A percentile compares a stretch with the other conserved stretches of the same genome.
phyloP scores from a whole-genome alignment of 345 rosid species.

The Salix purpurea region DNA sequence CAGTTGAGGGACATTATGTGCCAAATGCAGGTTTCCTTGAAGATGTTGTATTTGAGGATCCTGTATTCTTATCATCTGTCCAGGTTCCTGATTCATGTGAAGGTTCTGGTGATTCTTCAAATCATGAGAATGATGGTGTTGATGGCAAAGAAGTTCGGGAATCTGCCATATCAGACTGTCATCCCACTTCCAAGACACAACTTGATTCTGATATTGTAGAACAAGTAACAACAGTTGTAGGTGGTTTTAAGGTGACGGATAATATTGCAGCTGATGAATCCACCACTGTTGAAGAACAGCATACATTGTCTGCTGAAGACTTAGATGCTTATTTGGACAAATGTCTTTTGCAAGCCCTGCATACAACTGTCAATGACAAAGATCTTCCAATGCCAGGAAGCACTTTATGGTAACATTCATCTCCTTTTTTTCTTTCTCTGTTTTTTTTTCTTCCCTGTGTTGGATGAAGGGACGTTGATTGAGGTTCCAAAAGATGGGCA shows the following conservation, averaged over 20 bases:
- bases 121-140: slow-evolving; percentile 26
- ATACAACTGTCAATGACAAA: slow-evolving; percentile 76
- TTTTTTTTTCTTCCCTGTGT: neutral
- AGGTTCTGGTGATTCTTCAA: slow-evolving; percentile 27
- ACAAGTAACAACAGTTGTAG: slow-evolving; percentile 33
- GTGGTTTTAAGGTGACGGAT: slow-evolving; percentile 45
- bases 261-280: slow-evolving; percentile 30
- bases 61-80: slow-evolving; percentile 36
- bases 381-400: slow-evolving; percentile 97
- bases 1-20: slow-evolving; percentile 65
- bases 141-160: slow-evolving; percentile 32
- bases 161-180: slow-evolving; percentile 14
- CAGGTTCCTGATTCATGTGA: slow-evolving; percentile 45
- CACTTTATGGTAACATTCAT: slow-evolving; percentile 61
- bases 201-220: slow-evolving; percentile 30
- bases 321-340: slow-evolving; percentile 78
- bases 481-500: no score
- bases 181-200: slow-evolving; percentile 20
- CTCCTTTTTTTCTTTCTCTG: neutral
- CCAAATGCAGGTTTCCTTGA: slow-evolving; percentile 84
- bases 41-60: slow-evolving; percentile 79
- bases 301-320: slow-evolving; percentile 45
- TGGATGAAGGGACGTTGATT: neutral
- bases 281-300: slow-evolving; percentile 45
- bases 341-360: slow-evolving; percentile 91